These are phyloP conservation scores for Jackrogersella multiformis DNA, from an alignment of 495 filamentous ascomycete genomes.

Conservation along the genomic window DNA sequence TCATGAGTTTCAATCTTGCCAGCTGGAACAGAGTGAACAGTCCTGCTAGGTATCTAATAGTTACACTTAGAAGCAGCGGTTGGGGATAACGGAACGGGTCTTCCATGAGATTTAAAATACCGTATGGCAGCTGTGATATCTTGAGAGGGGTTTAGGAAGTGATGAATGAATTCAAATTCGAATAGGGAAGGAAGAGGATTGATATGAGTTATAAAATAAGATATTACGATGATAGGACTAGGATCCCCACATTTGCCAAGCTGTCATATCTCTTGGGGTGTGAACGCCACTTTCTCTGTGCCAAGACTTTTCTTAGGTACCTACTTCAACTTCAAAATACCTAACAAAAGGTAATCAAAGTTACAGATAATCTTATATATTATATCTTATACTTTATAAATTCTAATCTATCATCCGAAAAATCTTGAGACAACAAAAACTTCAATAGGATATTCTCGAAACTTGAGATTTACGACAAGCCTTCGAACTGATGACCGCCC, in stretches of 20 bases:
- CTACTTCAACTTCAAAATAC: background rate
- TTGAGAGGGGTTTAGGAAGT: background rate
- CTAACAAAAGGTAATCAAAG: background rate
- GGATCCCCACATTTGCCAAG: constrained; percentile 29
- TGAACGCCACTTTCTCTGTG: constrained; percentile 11
- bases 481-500: constrained; percentile 45
- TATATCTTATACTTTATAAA: background rate
- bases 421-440: background rate
- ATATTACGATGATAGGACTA: constrained; percentile 1
- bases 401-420: background rate
- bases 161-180: no score
- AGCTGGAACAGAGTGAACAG: background rate
- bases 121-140: background rate
- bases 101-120: background rate
- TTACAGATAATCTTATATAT: background rate
- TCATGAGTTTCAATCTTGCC: background rate
- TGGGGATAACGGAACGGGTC: background rate
- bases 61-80: background rate
- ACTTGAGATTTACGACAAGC: constrained; percentile 10
- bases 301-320: constrained; percentile 1
- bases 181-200: no score
- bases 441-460: background rate
- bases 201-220: background rate
- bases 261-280: constrained; percentile 23
- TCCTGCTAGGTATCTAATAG: background rate